Base-by-base conservation (phyloP, 176 grass and related monocot genomes). In the Oryza nivara region DNA sequence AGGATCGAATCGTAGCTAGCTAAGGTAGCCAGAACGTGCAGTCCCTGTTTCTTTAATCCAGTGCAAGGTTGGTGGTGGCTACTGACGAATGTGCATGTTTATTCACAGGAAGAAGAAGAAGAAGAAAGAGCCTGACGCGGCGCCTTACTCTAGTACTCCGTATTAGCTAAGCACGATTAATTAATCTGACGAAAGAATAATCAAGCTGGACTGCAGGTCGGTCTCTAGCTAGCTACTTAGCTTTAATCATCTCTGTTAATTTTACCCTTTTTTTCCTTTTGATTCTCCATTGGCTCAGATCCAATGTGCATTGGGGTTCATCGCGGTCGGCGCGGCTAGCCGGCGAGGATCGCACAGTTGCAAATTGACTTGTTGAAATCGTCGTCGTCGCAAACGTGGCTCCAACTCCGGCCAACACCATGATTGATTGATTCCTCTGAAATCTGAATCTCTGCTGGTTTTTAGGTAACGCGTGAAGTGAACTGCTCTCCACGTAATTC, bases 381-480 rank as follows among this genome's bases (percentile, higher is more conserved):
- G 54, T 8, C 47, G 47, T 49, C 54, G 54, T n/a, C 14, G 19
- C 54, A 58, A 58, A 58, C 54, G 54, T 58, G 54, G 6, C 54
- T 8, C 54, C 54, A 17, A 58, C 54, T 58, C 54, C 16, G 19
- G 54, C 17, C 6, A 19, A 2, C 54, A 9, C 19, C 54, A 58
- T 58, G 54, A 58, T 58, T 58, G 54, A n/a, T 52, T 17, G 49
- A 52, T 52, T 14, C 49, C n/a, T 73, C 19, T 13, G 52, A 51
- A 60, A 11, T 73, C 19, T 13, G 52, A 51, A 60, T 56, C 9
- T 12, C 45, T 43, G 48, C 38, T 38, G 56, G 63, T 70, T 85
- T 85, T 82, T 76, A 5, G 1, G 76, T 51, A 65, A 81, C 88
- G 88, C 77, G 83, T 67, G 26, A 86, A 90, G 83, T 67, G 36